phyloP scores from a whole-genome alignment of 2,329 filamentous ascomycete species.

The Talaromyces sp. region DNA sequence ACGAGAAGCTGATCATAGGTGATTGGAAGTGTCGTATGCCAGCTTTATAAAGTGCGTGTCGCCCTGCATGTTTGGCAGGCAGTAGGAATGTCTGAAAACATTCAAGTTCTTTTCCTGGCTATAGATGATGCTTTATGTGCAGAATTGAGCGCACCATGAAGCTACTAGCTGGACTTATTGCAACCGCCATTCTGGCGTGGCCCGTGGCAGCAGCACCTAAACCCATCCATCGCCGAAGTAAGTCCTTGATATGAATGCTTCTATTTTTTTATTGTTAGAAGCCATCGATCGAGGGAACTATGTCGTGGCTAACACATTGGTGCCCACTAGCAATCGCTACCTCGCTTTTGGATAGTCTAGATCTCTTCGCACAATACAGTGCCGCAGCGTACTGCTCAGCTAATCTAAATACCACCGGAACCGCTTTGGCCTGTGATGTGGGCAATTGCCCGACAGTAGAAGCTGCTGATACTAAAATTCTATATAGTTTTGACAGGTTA shows the following conservation, averaged over 20 bases:
- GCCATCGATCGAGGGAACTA: not conserved
- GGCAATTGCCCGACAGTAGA: slow-evolving; percentile 51
- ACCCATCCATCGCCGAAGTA: slow-evolving; percentile 7
- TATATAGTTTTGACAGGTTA: slow-evolving; percentile 51
- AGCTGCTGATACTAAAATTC: slow-evolving; percentile 44
- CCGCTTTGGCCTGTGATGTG: slow-evolving; percentile 41
- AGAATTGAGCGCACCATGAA: not conserved
- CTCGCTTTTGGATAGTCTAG: slow-evolving; percentile 40
- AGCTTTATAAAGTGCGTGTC: not conserved
- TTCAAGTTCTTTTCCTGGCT: no score
- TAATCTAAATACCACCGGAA: slow-evolving; percentile 47
- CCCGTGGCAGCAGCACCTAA: not conserved
- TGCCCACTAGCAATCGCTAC: slow-evolving; percentile 1
- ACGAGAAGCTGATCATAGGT: not conserved
- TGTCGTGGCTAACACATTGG: not conserved
- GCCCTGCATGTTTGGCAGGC: not conserved
- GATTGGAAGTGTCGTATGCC: not conserved
- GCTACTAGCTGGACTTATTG: not conserved
- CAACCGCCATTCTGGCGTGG: not conserved
- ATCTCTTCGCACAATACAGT: slow-evolving; percentile 51
- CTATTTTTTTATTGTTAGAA: not conserved
- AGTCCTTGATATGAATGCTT: not conserved
- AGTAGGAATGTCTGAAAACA: not conserved
- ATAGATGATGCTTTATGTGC: not conserved
- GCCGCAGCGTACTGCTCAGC: slow-evolving; percentile 52